Percentiles rank a stretch among this genome's conserved stretches.
These are phyloP conservation scores for Malus orientalis DNA, from an alignment of 306 rosid species.

Conservation along the genomic window DNA sequence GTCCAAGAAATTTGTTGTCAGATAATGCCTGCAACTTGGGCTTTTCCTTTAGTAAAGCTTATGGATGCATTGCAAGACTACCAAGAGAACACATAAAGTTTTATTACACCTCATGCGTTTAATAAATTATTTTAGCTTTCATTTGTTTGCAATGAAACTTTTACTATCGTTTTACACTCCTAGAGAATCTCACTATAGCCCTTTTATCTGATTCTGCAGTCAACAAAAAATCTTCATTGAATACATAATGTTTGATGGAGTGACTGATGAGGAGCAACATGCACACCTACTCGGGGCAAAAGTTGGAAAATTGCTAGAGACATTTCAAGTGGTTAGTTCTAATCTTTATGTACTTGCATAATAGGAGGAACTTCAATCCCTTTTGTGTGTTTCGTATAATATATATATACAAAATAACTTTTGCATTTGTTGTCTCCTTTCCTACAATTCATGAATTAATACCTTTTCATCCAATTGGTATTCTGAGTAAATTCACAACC, in stretches of 20 bases:
- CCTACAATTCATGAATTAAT: slow-evolving; percentile 82
- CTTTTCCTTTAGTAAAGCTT: slow-evolving; percentile 82
- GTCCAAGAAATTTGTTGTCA: slow-evolving; percentile 72
- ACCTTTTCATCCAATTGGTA: slow-evolving; percentile 88
- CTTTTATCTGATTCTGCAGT: slow-evolving; percentile 26
- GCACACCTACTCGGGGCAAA: slow-evolving; percentile 38
- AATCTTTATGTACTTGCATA: neutral
- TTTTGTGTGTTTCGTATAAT: neutral
- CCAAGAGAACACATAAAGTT: slow-evolving; percentile 56
- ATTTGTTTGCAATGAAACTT: neutral
- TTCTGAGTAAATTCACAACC: slow-evolving; percentile 63
- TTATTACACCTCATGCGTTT: slow-evolving; percentile 1
- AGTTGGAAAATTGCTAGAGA: slow-evolving; percentile 71
- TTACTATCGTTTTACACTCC: slow-evolving; percentile 3
- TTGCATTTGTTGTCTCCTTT: slow-evolving; percentile 13
- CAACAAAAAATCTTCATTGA: slow-evolving; percentile 79
- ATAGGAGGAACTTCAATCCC: neutral
- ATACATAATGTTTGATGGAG: slow-evolving; percentile 93
- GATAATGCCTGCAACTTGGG: slow-evolving; percentile 98
- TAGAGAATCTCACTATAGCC: neutral
- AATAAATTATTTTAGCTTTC: neutral
- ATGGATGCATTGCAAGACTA: slow-evolving; percentile 76
- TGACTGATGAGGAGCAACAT: slow-evolving; percentile 83
- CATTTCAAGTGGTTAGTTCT: slow-evolving; percentile 73
- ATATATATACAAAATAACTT: neutral